Evolutionary conservation across 2,329 filamentous ascomycete species (phyloP).

Genomic region (Verticillium klebahnii): DNA sequence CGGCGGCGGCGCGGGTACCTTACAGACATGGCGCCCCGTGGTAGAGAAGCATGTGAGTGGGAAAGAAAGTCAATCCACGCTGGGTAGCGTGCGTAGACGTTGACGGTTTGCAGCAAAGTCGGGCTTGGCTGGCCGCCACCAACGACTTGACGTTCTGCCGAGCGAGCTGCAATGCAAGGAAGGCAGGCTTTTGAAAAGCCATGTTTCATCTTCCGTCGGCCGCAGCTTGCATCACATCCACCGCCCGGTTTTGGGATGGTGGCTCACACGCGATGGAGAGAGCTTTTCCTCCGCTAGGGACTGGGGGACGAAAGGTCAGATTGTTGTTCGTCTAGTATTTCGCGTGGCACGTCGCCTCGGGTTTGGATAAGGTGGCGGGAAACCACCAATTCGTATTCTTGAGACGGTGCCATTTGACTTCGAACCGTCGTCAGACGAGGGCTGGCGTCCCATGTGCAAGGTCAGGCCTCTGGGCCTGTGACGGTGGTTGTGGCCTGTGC

Average conservation of each 20-base stretch:
- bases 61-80: too few species aligned
- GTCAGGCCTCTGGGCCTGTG: not conserved
- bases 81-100: not conserved
- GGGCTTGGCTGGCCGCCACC: not conserved
- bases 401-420: not conserved
- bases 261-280: not conserved
- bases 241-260: not conserved
- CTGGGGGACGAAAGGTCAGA: not conserved
- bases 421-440: not conserved
- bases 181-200: not conserved
- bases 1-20: slow-evolving; percentile 1
- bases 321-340: not conserved
- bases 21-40: not conserved
- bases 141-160: not conserved
- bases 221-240: not conserved
- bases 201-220: not conserved
- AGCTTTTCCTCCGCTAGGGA: not conserved
- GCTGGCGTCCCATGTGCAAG: not conserved
- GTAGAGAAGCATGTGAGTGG: not conserved
- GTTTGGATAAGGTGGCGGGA: not conserved
- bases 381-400: not conserved
- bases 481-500: not conserved
- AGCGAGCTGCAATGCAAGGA: not conserved
- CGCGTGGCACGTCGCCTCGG: not conserved
- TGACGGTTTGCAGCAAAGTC: not conserved